Percentiles rank a stretch among this genome's conserved stretches.
phyloP scores from a whole-genome alignment of 768 basidiomycete species.

The Suillus spraguei region DNA sequence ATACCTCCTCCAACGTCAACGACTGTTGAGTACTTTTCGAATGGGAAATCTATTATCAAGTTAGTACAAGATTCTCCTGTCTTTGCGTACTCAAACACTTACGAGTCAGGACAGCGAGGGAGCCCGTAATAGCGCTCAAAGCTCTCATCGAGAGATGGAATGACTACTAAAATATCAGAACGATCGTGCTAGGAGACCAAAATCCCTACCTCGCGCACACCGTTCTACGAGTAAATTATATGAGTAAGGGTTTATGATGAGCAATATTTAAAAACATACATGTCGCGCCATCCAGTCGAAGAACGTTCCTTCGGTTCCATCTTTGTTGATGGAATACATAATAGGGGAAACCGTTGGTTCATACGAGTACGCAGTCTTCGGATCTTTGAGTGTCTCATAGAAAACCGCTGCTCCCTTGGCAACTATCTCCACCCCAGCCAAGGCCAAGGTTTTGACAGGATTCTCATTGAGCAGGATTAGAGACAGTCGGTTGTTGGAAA shows the following conservation, averaged over 20 bases:
- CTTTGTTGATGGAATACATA: constrained; percentile 22
- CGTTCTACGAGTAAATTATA: constrained; percentile 13
- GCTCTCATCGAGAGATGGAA: constrained; percentile 29
- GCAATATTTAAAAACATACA: constrained; percentile 14
- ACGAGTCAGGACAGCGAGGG: too few relatives aligned
- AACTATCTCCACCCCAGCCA: constrained; percentile 20
- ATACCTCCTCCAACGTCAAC: constrained; percentile 38
- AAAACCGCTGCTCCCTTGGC: constrained; percentile 24
- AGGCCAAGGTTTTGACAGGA: constrained; percentile 23
- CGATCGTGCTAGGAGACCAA: neutral
- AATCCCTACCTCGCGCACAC: constrained; percentile 21
- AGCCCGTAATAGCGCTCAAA: constrained; percentile 18
- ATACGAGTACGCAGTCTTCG: constrained; percentile 21
- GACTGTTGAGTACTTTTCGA: constrained; percentile 18
- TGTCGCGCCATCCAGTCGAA: constrained; percentile 27
- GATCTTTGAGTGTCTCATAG: constrained; percentile 31
- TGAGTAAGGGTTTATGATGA: neutral
- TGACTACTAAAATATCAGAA: constrained; percentile 14
- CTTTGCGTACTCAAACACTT: too few relatives aligned
- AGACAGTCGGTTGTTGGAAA: constrained; percentile 22
- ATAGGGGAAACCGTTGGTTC: constrained; percentile 25
- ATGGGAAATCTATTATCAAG: too few relatives aligned
- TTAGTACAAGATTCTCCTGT: too few relatives aligned
- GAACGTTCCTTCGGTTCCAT: constrained; percentile 22
- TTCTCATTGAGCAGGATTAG: constrained; percentile 4